Evolutionary conservation across 139 green algal species (phyloP), one percentile per base, ranked within the genome.

Genomic region (Tetratostichococcus sp.): DNA sequence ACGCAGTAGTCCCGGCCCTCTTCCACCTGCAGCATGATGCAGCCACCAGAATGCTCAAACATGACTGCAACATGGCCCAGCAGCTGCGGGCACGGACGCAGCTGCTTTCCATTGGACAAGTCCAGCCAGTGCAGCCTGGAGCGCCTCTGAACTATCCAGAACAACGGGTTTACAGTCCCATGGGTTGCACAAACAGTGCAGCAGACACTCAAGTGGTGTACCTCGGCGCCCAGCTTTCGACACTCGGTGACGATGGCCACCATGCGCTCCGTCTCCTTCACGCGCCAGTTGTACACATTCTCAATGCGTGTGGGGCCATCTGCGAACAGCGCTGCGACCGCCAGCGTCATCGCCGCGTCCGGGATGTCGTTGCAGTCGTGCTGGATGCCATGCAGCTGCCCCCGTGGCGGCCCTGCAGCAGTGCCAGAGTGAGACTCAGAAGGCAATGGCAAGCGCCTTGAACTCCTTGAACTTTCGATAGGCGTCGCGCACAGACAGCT

Each of bases 241-340:
- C 95, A 83, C 84, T 99, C 96, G 0, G 90, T 92, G 30, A 97
- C 93, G 80, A 99, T 98, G 68, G 96, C 96, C 71, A 94, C 89
- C 96, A 99, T 99, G 66, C 96, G 90, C 87, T 99, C 96, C 21
- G 96, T 99, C 89, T 99, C 96, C 88, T 99, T 99, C 16, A 99
- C 94, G 14, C 96, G 84, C 96, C 96, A 99, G 85, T 92, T 98
- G 82, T 93, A 96, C 65, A 99, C 96, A 73, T 99, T 92, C 23
- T 94, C 87, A 77, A 99, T 99, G 71, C 93, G 83, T 1, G 94
- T 98, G 14, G 85, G 74, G 23, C 89, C 92, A 42, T 97, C 80
- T 0, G 96, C 96, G 84, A 97, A 97, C 22, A 98, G 87, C 2
- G 96, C 96, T 2, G 91, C 93, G 14, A 99, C 96, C 19, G 96